These are phyloP conservation scores for Pezicula neosporulosa DNA, from an alignment of 2,329 filamentous ascomycete species.

Conservation along the genomic window DNA sequence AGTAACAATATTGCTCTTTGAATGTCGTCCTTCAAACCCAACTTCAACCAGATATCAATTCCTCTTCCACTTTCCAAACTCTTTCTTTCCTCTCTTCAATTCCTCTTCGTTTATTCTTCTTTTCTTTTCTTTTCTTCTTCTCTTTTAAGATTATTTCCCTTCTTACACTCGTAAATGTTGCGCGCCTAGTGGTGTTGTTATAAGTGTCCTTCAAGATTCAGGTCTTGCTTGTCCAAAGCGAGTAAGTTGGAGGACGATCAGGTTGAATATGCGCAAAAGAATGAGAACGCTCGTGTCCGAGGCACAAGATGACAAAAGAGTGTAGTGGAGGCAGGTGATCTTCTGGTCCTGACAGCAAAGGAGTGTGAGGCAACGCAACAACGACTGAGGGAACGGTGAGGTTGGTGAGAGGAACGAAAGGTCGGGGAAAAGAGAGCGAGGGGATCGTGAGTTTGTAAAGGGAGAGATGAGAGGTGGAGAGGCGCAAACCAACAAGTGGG, in stretches of 20 bases:
- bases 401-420: neutral
- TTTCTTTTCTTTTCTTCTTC: too few species aligned
- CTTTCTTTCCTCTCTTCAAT: too few species aligned
- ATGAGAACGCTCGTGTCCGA: slow-evolving; percentile 13
- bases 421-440: neutral
- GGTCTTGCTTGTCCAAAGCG: neutral
- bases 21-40: too few species aligned
- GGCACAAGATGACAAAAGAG: slow-evolving; percentile 13
- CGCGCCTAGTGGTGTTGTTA: too few species aligned
- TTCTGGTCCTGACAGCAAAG: neutral
- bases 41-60: too few species aligned
- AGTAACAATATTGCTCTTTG: too few species aligned
- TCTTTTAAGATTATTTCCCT: too few species aligned
- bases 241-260: neutral
- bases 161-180: too few species aligned
- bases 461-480: neutral
- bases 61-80: too few species aligned
- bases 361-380: neutral
- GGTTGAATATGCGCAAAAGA: slow-evolving; percentile 10
- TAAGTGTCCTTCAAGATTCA: too few species aligned
- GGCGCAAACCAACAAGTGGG: neutral
- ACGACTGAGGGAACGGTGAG: neutral
- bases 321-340: neutral
- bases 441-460: neutral
- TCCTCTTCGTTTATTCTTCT: too few species aligned